Conservation (phyloP, 2,329 filamentous ascomycete species). For the Trichophaea hybrida region DNA sequence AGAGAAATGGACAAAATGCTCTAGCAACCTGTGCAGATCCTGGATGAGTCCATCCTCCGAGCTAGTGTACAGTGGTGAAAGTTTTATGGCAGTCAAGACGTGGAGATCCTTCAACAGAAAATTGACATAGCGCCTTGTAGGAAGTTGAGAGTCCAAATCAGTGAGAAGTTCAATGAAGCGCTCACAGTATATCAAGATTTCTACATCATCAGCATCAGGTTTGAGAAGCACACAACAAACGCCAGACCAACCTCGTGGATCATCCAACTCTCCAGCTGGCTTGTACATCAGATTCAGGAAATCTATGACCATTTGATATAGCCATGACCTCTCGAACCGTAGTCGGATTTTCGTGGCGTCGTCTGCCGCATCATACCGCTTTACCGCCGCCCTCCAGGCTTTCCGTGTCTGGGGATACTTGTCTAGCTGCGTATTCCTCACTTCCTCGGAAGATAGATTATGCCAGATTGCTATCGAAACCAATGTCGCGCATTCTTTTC, state of each 20-base stretch:
- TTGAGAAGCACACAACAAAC: not conserved
- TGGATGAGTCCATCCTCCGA: constrained; percentile 63
- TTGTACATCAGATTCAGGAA: constrained; percentile 63
- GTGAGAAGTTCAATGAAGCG: constrained; percentile 82
- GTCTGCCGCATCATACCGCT: constrained; percentile 77
- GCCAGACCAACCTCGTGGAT: constrained; percentile 14
- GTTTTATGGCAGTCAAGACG: constrained; percentile 56
- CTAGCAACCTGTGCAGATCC: constrained; percentile 65
- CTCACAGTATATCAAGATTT: constrained; percentile 71
- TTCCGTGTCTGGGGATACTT: constrained; percentile 64
- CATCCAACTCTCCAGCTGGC: constrained; percentile 23
- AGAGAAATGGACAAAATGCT: constrained; percentile 75
- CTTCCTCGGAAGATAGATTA: constrained; percentile 64
- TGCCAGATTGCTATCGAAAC: constrained; percentile 96
- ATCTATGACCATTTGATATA: constrained; percentile 71
- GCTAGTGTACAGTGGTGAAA: constrained; percentile 65
- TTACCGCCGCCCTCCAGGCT: constrained; percentile 74
- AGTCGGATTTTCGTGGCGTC: constrained; percentile 62
- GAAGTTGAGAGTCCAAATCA: constrained; percentile 83
- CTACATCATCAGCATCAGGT: constrained; percentile 31
- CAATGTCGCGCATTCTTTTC: constrained; percentile 90
- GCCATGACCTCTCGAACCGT: constrained; percentile 85
- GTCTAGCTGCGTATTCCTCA: constrained; percentile 58
- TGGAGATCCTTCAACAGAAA: constrained; percentile 75
- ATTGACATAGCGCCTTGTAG: constrained; percentile 87